Base-by-base conservation (phyloP, 306 rosid genomes). In the Quercus berberidifolia region DNA sequence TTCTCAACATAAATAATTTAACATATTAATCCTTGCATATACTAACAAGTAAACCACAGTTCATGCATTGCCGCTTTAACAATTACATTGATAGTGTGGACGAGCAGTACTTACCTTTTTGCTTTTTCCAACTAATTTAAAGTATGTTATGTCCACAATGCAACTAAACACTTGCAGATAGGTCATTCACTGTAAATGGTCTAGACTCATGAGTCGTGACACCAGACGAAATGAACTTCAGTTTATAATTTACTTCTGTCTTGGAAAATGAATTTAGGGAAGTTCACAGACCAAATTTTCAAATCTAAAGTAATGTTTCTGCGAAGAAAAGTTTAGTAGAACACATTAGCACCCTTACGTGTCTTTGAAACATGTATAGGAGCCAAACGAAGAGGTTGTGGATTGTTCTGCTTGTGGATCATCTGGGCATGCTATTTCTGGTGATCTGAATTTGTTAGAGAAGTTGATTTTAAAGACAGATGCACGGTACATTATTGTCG, bases 341-440 rank as follows among this genome's bases (percentile, higher is more conserved):
- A 15, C 70, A 30, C 8, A 30, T 7, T 17, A 17, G 69, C 38
- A 62, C 15, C 51, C 55, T 68, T 82, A 1, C n/a, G 1, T 28
- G 19, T 35, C 58, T 55, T 64, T 11, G 62, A 52, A 67, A 23
- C 4, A 23, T 64, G 76, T 49, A 9, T 73, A 92, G 98, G 98
- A 91, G 83, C 94, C 97, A 9, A 88, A 88, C 57, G 85, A 91
- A 84, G 91, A 88, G 82, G 83, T 55, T 67, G 87, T 91, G 49
- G 96, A 92, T 83, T 95, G 99, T 81, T 82, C 93, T 60, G 81
- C 85, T 7, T 87, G 91, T 86, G 97, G 93, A 80, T 90, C 96
- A 71, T 88, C 97, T 18, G 97, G 97, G 78, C 86, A 83, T 81
- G 57, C 87, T 71, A 90, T 95, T 77, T 86, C 98, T 25, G 96